A percentile compares a stretch with the other conserved stretches of the same genome.
Conservation (phyloP, 257 asterid species). For the Linaria vulgaris region DNA sequence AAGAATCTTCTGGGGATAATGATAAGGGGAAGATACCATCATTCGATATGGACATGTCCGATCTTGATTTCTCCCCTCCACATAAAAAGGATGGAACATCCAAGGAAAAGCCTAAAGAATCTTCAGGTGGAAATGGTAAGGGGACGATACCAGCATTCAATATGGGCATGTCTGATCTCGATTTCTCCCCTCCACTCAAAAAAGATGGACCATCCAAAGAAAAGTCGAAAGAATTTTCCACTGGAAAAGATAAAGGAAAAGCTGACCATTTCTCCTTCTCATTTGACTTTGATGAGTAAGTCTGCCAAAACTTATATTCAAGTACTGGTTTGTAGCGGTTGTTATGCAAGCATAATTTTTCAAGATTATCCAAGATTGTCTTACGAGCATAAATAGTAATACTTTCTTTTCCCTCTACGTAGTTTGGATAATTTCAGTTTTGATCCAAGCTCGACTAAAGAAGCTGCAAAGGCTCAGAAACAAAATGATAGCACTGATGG, state of each 20-base stretch:
- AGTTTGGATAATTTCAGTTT: constrained; percentile 65
- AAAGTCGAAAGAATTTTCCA: constrained; percentile 48
- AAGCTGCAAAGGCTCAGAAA: constrained; percentile 39
- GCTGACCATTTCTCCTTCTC: constrained; percentile 57
- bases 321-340: not conserved
- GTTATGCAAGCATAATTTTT: constrained; percentile 15
- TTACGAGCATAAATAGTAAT: constrained; percentile 8
- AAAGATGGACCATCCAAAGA: constrained; percentile 58
- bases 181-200: constrained; percentile 62
- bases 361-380: constrained; percentile 6
- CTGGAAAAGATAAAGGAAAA: too few species aligned
- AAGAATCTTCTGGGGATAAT: constrained; percentile 35
- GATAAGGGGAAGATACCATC: too few species aligned
- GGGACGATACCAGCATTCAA: constrained; percentile 78
- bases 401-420: constrained; percentile 26
- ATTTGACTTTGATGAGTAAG: constrained; percentile 88
- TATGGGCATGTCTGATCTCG: constrained; percentile 79
- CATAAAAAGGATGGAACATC: too few species aligned
- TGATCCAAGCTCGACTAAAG: constrained; percentile 44
- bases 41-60: too few species aligned
- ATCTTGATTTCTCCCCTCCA: too few species aligned
- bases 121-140: constrained; percentile 47
- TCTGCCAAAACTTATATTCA: constrained; percentile 20
- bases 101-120: constrained; percentile 48
- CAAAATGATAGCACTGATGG: constrained; percentile 26